phyloP scores from a whole-genome alignment of 108 stramenopile genomes.

The Fragilariopsis cylindrus region DNA sequence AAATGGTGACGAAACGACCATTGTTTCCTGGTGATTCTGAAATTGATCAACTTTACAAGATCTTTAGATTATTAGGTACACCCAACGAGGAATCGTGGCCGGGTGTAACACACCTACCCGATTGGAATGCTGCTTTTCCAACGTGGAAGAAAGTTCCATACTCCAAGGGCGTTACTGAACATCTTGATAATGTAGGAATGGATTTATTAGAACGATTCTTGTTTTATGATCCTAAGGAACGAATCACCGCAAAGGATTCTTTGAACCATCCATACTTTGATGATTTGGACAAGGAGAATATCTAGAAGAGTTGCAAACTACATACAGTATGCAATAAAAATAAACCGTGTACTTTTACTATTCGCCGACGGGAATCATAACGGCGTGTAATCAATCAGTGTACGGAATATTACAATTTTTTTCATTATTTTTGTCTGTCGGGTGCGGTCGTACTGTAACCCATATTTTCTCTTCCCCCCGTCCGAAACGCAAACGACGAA shows the following conservation, averaged over 20 bases:
- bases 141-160: conserved; percentile 75
- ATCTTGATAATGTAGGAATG: conserved; percentile 67
- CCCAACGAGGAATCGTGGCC: conserved; percentile 93
- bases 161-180: conserved; percentile 62
- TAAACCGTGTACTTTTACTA: no score
- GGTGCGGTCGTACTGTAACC: neutral
- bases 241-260: conserved; percentile 94
- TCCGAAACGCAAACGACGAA: neutral
- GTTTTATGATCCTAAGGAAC: conserved; percentile 92
- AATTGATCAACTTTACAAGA: conserved; percentile 97
- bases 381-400: no score
- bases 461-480: neutral
- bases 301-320: conserved; percentile 19
- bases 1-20: conserved; percentile 96
- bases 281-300: conserved; percentile 92
- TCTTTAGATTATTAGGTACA: conserved; percentile 96
- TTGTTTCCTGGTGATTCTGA: conserved; percentile 98
- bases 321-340: no score
- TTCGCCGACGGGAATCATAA: no score
- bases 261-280: conserved; percentile 97
- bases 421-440: neutral
- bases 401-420: no score
- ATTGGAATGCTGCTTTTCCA: conserved; percentile 90
- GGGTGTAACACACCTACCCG: conserved; percentile 79
- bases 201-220: conserved; percentile 87